phyloP scores from a whole-genome alignment of 225 moss, liverwort and hornwort species.

The Sphagnum contortum region DNA sequence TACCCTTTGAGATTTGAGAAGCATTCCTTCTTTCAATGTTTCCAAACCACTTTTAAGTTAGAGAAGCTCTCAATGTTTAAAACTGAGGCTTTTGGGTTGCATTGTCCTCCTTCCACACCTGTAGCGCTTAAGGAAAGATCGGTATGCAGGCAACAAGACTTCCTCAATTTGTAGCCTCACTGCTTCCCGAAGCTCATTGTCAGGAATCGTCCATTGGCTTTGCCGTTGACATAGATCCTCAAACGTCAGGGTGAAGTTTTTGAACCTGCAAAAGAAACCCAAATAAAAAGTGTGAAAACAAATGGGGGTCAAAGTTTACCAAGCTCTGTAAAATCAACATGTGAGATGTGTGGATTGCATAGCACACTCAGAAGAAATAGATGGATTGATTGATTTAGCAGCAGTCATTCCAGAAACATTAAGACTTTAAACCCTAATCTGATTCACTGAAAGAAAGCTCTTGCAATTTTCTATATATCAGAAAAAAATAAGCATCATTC shows the following conservation, averaged over 20 bases:
- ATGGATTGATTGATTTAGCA: no score
- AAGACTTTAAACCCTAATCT: background rate
- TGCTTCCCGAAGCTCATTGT: constrained; percentile 71
- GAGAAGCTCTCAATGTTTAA: constrained; percentile 7
- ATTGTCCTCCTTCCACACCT: constrained; percentile 28
- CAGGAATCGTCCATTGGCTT: constrained; percentile 85
- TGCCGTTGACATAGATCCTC: constrained; percentile 76
- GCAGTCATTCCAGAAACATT: background rate
- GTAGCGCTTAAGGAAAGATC: constrained; percentile 75
- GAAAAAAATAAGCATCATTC: background rate
- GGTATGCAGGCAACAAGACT: constrained; percentile 79
- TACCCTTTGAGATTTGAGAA: background rate
- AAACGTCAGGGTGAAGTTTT: constrained; percentile 65
- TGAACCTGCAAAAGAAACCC: constrained; percentile 40
- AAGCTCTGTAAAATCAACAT: background rate
- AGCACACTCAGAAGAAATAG: background rate
- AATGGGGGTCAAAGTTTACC: background rate
- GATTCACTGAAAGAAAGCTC: background rate
- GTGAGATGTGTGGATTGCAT: background rate
- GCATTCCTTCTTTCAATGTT: background rate
- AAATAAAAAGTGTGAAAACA: background rate
- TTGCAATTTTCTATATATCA: background rate
- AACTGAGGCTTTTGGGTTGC: constrained; percentile 2
- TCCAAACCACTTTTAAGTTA: background rate
- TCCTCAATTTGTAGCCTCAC: constrained; percentile 82